Evolutionary conservation across 768 basidiomycete genomes (phyloP), one percentile per base, ranked within the genome.

Genomic region (Hypsizygus marmoreus): DNA sequence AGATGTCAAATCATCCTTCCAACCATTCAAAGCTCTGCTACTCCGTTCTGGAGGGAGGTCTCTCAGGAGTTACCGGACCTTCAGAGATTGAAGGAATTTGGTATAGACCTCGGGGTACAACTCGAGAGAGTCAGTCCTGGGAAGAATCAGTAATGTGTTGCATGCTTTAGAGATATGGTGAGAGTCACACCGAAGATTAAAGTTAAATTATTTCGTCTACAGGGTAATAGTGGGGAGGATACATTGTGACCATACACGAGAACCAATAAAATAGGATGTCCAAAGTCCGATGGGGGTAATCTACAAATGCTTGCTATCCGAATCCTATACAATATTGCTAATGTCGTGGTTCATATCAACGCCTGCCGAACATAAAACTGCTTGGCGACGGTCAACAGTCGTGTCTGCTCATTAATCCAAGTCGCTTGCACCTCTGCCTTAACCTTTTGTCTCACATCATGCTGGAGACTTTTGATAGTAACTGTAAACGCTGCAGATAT

Each of bases 401-500:
- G 58, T 43, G 65, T 57, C 64, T 76, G 69, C 58, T 75, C 71
- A 12, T 67, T 68, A 8, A 62, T 58, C 88, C 88, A 91, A 57
- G 62, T 68, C 40, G 54, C 68, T 64, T 79, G 72, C 34, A 90
- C 73, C 52, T 80, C 72, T 45, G 59, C 57, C 68, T 81, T 82
- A 17, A 84, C 80, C 40, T 66, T 65, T 51, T 69, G 74, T 59
- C 89, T 75, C 51, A 72, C 70, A 9, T 82, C 82, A 24, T 70
- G 72, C 40, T 80, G 66, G 34, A 97, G 77, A 29, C 68, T 76
- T 71, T 95, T 95, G 29, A 94, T 75, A 37, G 76, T 84, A 28
- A 94, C 67, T 40, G 63, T 66, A 63, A 94, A 93, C 4, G 74
- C 88, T 4, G 88, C 86, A 23, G 88, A 91, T 36, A 98, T 80